Base-by-base conservation (phyloP, 306 rosid species). In the Glycine tomentella region DNA sequence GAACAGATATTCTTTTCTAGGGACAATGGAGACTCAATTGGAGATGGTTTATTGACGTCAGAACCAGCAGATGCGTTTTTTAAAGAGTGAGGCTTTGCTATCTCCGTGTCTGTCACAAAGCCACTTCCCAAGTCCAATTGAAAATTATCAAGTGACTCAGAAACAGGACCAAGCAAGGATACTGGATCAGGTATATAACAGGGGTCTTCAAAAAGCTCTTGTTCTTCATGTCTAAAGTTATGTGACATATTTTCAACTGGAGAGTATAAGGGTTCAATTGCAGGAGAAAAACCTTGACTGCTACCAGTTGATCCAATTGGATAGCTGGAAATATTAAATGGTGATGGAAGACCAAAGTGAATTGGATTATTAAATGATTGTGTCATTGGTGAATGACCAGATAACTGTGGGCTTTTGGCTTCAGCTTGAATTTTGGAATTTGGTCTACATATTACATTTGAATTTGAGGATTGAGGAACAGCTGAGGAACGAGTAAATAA, bases 121-220 rank as follows among this genome's bases (percentile, higher is more conserved):
- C 91, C 80, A 57, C 85, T 74, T 53, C 97, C 97, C 80, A 87
- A 48, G 83, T 95, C 97, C 76, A 87, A 82, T 75, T 92, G 97
- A 86, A 95, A 95, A 87, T 95, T 87, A 75, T 95, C 91, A 68
- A 95, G 97, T 2, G 97, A 95, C 89, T 91, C 97, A 38, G 95
- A 95, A 85, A 95, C 97, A 20, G 98, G 97, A 49, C 99, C 98
- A 80, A 95, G 88, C 77, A 95, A 87, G 44, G 97, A 89, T 55
- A 84, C 88, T 4, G 95, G 97, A 86, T 91, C 93, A 0, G 97
- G 99, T 71, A 87, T 89, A 78, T 93, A 95, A 85, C 97, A 91
- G 0, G 97, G 99, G 63, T 95, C 99, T 90, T 95, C 97, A 82
- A 90, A 95, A 85, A 78, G 92, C 87, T 95, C 99, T 57, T 90